Base-by-base conservation (phyloP, 148 eudicot genomes). In the Rhododendron williamsianum region DNA sequence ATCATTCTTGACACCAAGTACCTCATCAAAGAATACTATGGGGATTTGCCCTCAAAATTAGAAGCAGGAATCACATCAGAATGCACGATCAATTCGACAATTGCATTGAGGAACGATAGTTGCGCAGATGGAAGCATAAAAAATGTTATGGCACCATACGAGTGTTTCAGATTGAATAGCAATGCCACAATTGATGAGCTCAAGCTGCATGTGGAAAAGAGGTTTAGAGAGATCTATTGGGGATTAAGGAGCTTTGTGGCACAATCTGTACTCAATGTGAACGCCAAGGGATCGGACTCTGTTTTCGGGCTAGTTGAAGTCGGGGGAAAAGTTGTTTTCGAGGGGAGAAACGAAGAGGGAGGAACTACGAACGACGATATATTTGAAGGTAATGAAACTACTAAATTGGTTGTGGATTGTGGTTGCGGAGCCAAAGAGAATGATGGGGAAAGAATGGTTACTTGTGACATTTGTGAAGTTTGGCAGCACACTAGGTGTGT, bases 361-460 rank as follows among this genome's bases (percentile, higher is more conserved):
- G 69, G 80, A 19, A 36, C 46, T 41, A 49, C 15, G 12, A 18
- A 63, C 12, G 84, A 86, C 8, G 63, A 87, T 69, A 77, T 87
- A 73, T 82, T 43, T 71, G 90, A 90, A 82, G 87, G 87, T 51
- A n/a, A 6, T 76, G 35, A 69, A 58, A 71, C 27, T 9, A 71
- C 35, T 9, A 87, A 86, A n/a, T 10, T 41, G 16, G 78, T 51
- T 38, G 90, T 97, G 65, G 96, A 97, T 78, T 97, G 99, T 82
- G 76, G 86, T 82, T 97, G 99, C 86, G 99, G 99, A 77, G 89
- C 95, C 1, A 92, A 94, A 84, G 91, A 90, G 43, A 93, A 95
- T 41, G 98, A 95, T 84, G 99, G 99, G 0, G 99, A 97, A 81
- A 88, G 98, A 76, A 93, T 95, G 98, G 95, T 97, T 8, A 91